Percentiles rank a stretch among this genome's conserved stretches.
Conservation (phyloP, 495 filamentous ascomycete genomes). For the Daldinia decipiens region DNA sequence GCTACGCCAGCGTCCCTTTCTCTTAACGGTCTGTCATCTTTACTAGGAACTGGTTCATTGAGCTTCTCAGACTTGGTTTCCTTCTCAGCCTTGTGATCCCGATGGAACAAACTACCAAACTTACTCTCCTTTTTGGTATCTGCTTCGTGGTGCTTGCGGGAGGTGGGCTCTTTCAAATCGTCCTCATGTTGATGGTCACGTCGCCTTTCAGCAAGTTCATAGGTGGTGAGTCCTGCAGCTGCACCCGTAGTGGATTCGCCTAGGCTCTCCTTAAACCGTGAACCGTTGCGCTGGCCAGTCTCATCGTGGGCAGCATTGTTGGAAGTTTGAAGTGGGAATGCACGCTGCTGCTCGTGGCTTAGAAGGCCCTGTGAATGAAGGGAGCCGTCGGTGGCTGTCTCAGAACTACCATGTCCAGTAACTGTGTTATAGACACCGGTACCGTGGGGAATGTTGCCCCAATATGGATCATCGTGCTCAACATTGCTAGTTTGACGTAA, state of each 20-base stretch:
- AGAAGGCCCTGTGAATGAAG: constrained; percentile 14
- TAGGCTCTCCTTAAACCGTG: constrained; percentile 22
- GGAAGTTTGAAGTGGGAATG: constrained; percentile 34
- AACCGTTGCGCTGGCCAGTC: constrained; percentile 23
- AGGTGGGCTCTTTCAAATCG: constrained; percentile 14
- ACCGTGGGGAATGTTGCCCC: constrained; percentile 53
- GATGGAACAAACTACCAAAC: constrained; percentile 48
- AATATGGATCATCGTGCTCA: constrained; percentile 48
- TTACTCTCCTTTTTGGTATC: constrained; percentile 42
- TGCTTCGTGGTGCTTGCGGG: constrained; percentile 16
- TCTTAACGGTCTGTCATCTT: constrained; percentile 28
- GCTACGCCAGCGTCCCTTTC: constrained; percentile 44
- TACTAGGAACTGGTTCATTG: constrained; percentile 12
- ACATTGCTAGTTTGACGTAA: constrained; percentile 24
- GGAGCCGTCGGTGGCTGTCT: constrained; percentile 27
- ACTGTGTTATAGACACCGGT: constrained; percentile 55
- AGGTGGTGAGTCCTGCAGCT: constrained; percentile 18
- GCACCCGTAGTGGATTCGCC: constrained; percentile 23
- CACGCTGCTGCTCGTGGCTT: constrained; percentile 47
- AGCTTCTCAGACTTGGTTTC: constrained; percentile 27
- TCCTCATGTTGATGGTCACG: constrained; percentile 34
- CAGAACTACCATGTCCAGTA: constrained; percentile 54
- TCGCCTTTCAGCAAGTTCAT: constrained; percentile 27
- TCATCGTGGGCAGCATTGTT: constrained; percentile 39
- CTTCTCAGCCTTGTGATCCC: constrained; percentile 45